phyloP scores from a whole-genome alignment of 139 green algal species.

The Chlorella sp. region DNA sequence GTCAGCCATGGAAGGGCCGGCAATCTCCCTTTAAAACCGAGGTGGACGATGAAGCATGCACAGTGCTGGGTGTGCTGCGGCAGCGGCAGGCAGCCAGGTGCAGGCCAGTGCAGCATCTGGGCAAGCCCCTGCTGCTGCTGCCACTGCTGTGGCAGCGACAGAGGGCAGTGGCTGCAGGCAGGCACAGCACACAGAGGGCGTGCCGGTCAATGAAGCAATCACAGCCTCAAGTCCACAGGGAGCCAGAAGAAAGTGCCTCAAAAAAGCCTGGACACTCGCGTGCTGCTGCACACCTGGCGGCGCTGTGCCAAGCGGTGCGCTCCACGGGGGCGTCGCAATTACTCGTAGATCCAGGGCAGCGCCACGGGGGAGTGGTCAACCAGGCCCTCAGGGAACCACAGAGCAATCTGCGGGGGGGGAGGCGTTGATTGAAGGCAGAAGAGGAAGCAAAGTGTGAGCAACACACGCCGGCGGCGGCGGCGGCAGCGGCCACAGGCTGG shows the following conservation, averaged over 20 bases:
- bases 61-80: neutral
- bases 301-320: too few species aligned
- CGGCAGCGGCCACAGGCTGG: neutral
- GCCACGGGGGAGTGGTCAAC: constrained; percentile 52
- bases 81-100: neutral
- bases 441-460: neutral
- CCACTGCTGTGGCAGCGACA: neutral
- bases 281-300: neutral
- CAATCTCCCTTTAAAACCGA: neutral
- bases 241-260: too few species aligned
- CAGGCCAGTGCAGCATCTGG: too few species aligned
- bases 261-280: too few species aligned
- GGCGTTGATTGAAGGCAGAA: neutral
- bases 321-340: neutral
- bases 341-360: constrained; percentile 62
- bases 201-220: too few species aligned
- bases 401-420: neutral
- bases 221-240: too few species aligned
- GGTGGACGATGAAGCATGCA: neutral
- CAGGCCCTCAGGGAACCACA: constrained; percentile 96
- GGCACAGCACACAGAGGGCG: neutral
- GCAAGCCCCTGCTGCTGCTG: neutral
- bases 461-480: too few species aligned
- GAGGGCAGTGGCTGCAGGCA: neutral
- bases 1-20: neutral